Percentiles rank a stretch among this genome's conserved stretches.
Conservation (phyloP, 257 asterid genomes). For the Capsicum rhomboideum region DNA sequence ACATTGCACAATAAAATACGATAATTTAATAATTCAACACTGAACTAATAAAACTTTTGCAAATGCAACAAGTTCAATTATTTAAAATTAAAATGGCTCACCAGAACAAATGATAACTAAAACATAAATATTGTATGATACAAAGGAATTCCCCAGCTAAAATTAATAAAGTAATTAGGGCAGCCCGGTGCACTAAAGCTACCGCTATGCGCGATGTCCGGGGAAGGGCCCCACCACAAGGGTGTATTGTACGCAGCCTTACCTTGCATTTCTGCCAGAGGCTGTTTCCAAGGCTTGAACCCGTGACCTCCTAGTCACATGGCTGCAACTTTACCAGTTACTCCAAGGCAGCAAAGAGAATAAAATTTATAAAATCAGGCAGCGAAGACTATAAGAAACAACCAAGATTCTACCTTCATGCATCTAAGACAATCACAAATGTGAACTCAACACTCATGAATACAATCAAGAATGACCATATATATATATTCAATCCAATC, state of each 20-base stretch:
- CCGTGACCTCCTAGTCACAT: too few relatives aligned
- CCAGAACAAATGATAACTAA: neutral
- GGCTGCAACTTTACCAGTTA: too few relatives aligned
- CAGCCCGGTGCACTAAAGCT: too few relatives aligned
- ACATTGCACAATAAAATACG: neutral
- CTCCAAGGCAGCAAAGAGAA: too few relatives aligned
- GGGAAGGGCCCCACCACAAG: too few relatives aligned
- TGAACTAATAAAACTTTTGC: neutral
- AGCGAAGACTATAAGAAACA: too few relatives aligned
- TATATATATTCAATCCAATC: neutral
- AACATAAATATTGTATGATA: neutral
- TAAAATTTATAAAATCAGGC: too few relatives aligned
- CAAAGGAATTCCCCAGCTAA: neutral
- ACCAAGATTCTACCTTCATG: neutral
- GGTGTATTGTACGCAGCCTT: too few relatives aligned
- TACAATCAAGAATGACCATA: neutral
- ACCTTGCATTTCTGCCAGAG: too few relatives aligned
- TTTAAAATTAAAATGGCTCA: neutral
- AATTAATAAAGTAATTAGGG: neutral
- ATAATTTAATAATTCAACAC: neutral
- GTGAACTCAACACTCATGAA: neutral
- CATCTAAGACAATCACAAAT: neutral
- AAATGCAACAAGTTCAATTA: neutral
- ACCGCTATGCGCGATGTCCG: too few relatives aligned
- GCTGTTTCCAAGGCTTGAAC: too few relatives aligned